Evolutionary conservation across 768 basidiomycete genomes (phyloP), one percentile per base, ranked within the genome.

Genomic region (Boletellus ananiceps): DNA sequence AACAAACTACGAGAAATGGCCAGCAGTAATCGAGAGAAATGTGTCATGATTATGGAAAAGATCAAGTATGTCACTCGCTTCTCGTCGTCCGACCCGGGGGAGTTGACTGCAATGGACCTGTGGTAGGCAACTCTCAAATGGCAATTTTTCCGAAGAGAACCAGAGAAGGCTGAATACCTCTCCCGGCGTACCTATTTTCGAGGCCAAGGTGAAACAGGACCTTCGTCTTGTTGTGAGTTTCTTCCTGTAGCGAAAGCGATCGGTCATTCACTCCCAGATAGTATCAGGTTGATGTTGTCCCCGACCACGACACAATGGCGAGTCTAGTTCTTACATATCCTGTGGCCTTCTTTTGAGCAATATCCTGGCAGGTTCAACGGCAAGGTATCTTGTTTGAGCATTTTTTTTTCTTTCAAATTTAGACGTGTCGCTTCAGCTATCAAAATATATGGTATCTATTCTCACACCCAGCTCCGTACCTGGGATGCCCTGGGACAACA

Each of bases 111-210:
- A 7, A 8, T 31, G 29, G 11, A 29, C 29, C 4, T 29, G 29
- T 29, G 19, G 27, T 40, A 87, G 86, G 59, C 82, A 87, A 51
- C 72, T 88, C 9, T 88, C 86, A 0, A 74, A 77, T 4, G 86
- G 85, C 0, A 77, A 81, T 48, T 86, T 88, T 57, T 86, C 85
- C 1, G 71, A 73, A 9, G 80, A 83, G 49, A 87, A 86, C 52
- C 82, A 86, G 55, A 83, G 83, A 62, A 66, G 75, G 5, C 66
- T 86, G 12, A 79, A 71, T 18, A 74, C 74, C 0, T 44, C 69
- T 11, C 62, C 63, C 12, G 75, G 75, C 1, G 63, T 86, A 3
- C 82, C 84, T 0, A 74, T 87, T 9, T 86, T 74, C 45, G 83
- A 85, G 58, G 86, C 86, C 0, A 86, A 84, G 60, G 80, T 86